These are phyloP conservation scores for Phlebopus sp. DNA, from an alignment of 1,284 basidiomycete species.

Conservation along the genomic window DNA sequence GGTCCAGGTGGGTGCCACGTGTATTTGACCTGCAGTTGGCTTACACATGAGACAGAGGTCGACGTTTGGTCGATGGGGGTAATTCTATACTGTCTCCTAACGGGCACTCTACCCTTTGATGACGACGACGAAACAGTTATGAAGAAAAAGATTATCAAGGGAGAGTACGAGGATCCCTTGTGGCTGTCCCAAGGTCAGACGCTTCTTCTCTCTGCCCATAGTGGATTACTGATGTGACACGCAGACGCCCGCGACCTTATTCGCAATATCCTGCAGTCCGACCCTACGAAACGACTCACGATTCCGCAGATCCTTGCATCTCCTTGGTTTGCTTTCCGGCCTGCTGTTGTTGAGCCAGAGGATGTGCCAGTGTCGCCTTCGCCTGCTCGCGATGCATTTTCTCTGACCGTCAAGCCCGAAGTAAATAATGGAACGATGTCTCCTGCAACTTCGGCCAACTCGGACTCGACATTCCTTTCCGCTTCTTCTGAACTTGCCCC, in stretches of 20 bases:
- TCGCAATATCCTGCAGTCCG: conserved; percentile 74
- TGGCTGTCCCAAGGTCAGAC: conserved; percentile 81
- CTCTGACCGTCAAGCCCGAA: conserved; percentile 17
- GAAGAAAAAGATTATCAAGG: conserved; percentile 83
- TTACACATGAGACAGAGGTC: conserved; percentile 60
- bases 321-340: conserved; percentile 77
- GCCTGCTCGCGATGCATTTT: conserved; percentile 22
- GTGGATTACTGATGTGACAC: conserved; percentile 7
- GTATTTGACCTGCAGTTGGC: background rate
- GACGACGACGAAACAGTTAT: conserved; percentile 93
- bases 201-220: conserved; percentile 3
- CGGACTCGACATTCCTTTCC: conserved; percentile 53
- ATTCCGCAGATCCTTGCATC: conserved; percentile 88
- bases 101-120: conserved; percentile 94
- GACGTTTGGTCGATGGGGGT: conserved; percentile 98
- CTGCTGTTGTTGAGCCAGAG: conserved; percentile 33
- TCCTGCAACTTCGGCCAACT: conserved; percentile 40
- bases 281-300: conserved; percentile 72
- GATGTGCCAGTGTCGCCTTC: conserved; percentile 27
- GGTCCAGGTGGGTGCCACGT: conserved; percentile 68
- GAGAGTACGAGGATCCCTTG: conserved; percentile 88
- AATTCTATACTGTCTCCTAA: conserved; percentile 92
- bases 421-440: conserved; percentile 31
- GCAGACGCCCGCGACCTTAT: conserved; percentile 83
- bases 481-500: conserved; percentile 51